Conservation (phyloP, 1,139 yeast species). For the Saccharomyces hybrid region DNA sequence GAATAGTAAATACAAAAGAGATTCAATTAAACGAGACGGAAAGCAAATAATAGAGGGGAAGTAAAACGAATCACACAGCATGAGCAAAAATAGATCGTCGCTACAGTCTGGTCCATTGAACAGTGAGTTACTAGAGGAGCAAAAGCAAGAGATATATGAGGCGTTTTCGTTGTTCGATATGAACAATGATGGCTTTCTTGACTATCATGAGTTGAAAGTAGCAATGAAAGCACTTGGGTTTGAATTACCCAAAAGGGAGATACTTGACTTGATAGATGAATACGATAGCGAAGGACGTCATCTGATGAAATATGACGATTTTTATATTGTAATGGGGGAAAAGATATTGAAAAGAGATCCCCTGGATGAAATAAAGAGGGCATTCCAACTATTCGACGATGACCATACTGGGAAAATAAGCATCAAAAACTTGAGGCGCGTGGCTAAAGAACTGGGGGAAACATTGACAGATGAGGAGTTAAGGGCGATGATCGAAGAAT, state of each 20-base stretch:
- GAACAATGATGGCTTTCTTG: constrained; percentile 84
- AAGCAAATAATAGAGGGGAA: neutral
- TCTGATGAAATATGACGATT: constrained; percentile 72
- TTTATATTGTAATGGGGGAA: constrained; percentile 57
- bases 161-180: constrained; percentile 90
- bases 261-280: constrained; percentile 71
- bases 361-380: constrained; percentile 81
- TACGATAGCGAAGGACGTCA: constrained; percentile 72
- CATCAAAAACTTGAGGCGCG: constrained; percentile 73
- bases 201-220: constrained; percentile 84
- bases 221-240: constrained; percentile 94
- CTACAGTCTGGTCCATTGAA: constrained; percentile 2
- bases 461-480: constrained; percentile 86
- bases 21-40: neutral
- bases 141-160: constrained; percentile 85
- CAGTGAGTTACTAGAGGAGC: constrained; percentile 71
- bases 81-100: neutral
- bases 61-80: neutral
- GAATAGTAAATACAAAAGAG: neutral
- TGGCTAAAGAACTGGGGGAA: constrained; percentile 90
- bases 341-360: constrained; percentile 83
- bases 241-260: constrained; percentile 72
- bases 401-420: constrained; percentile 82
- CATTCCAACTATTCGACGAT: constrained; percentile 84
- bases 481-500: constrained; percentile 95